Evolutionary conservation across 2,329 filamentous ascomycete genomes (phyloP).

Genomic region (Hymenoscyphus albidus): DNA sequence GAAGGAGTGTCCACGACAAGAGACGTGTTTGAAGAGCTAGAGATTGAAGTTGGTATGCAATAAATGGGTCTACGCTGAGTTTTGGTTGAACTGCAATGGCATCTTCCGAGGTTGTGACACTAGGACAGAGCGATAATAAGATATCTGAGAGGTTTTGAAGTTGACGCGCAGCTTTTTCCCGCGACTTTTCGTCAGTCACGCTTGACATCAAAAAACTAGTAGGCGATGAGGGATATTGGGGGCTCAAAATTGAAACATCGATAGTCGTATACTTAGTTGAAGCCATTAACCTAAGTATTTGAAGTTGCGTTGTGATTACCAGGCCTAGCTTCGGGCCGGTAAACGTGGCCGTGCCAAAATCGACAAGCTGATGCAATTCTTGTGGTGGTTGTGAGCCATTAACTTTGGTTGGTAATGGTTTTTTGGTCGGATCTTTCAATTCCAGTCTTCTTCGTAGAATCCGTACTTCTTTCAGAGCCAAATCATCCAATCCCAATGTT

Average conservation of each 20-base stretch:
- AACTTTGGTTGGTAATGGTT: slow-evolving; percentile 22
- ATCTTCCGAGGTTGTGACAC: slow-evolving; percentile 62
- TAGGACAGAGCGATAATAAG: slow-evolving; percentile 63
- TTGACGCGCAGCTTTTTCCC: slow-evolving; percentile 58
- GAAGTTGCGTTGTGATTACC: slow-evolving; percentile 60
- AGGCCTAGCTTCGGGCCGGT: slow-evolving; percentile 47
- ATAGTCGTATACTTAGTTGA: slow-evolving; percentile 57
- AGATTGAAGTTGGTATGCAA: slow-evolving; percentile 59
- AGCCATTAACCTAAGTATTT: slow-evolving; percentile 60
- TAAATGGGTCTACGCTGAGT: slow-evolving; percentile 52
- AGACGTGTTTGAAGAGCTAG: slow-evolving; percentile 59
- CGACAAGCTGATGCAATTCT: slow-evolving; percentile 57
- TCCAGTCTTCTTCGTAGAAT: slow-evolving; percentile 63
- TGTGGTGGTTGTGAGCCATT: slow-evolving; percentile 39
- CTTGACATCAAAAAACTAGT: slow-evolving; percentile 50
- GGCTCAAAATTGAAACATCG: slow-evolving; percentile 54
- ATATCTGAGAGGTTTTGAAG: slow-evolving; percentile 63
- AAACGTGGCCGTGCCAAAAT: slow-evolving; percentile 49
- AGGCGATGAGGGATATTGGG: slow-evolving; percentile 53
- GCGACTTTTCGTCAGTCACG: slow-evolving; percentile 41
- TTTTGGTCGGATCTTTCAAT: slow-evolving; percentile 34
- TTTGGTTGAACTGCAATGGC: slow-evolving; percentile 48
- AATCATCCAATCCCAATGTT: slow-evolving; percentile 59
- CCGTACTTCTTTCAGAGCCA: slow-evolving; percentile 65
- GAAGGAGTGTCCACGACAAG: slow-evolving; percentile 62